Evolutionary conservation across 441 rosid genomes (phyloP), one percentile per base, ranked within the genome.

Genomic region (Euphorbia schlechtendalii): DNA sequence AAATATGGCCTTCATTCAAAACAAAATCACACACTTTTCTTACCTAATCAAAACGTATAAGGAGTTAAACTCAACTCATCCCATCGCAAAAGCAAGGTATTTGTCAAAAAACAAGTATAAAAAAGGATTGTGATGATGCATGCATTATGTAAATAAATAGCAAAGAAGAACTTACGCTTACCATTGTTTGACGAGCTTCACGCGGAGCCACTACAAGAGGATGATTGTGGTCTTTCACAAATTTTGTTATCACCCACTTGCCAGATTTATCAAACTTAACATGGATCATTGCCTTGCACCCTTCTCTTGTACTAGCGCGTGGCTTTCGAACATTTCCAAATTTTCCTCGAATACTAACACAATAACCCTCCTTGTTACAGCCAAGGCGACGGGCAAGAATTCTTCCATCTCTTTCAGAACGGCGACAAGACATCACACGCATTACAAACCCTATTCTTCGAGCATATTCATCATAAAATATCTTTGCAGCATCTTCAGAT

Each of bases 241-340:
- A 89, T 72, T 91, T 94, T 0, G 96, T 89, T 22, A 94, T 82
- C 8, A 84, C 84, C 99, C 99, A 94, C 79, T 87, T 91, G 40
- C 92, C 99, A 9, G 96, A 81, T 49, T 79, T 81, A 22, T 84
- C 90, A 79, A 82, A 85, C 73, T 94, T 85, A 68, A 91, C 96
- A 76, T 88, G 81, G 64, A 94, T 77, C 99, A 94, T 91, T 43
- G 96, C 99, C 80, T 88, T 83, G 72, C 98, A 94, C 15, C 99
- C 99, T 66, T 90, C 96, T 63, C 99, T 84, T 0, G 99, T 91
- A 69, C 88, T 96, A 5, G 85, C 84, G 71, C 98, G 79, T 66
- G 90, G 99, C 73, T 96, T 85, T 63, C 92, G 84, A 59, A 91
- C 82, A 71, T 87, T 89, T 43, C 90, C 98, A 28, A 86, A 84